Evolutionary conservation across 2,329 filamentous ascomycete genomes (phyloP), one percentile per base, ranked within the genome.

Genomic region (Penicillium psychrosexuale): DNA sequence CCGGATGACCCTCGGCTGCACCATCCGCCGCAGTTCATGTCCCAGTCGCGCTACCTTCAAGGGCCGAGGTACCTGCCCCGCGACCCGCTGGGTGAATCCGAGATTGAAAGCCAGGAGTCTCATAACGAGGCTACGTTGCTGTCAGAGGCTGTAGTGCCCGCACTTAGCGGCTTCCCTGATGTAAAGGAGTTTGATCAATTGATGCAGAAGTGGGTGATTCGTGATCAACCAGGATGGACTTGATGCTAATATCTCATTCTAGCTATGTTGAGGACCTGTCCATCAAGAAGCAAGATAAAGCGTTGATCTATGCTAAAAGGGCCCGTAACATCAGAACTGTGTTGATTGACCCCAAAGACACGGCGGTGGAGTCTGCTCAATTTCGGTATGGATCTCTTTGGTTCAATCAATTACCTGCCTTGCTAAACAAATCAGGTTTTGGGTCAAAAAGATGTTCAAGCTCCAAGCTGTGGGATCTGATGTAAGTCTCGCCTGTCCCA

Each of bases 381-480:
- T 80, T 80, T 56, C 68, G 77, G 77, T 79, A 69, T 47, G 62
- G n/a, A 46, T 51, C 30, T 31, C 31, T 40, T 11, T 28, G 13
- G 15, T 45, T 19, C 19, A 44, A n/a, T 17, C 13, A 39, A 22
- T 27, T 11, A 11, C 8, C 22, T 31, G 7, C 33, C 9, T 34
- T 49, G 15, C 56, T 63, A 34, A 56, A 11, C 7, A 37, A 3
- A 42, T 40, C 57, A 79, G 78, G 44, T 80, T 80, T 57, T 80
- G 78, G 78, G 78, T 78, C 24, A 80, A 80, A 61, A 80, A 80
- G 61, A 80, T 80, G 78, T 80, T 80, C 61, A 76, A 75, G 48
- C 70, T 80, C 39, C 71, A 76, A 52, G 65, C 71, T 34, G 66
- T 71, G 40, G 76, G 76, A 48, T 65, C 69, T 38, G 69, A 75